Evolutionary conservation across 179 eudicot genomes (phyloP).

Genomic region (Spergularia azorica): DNA sequence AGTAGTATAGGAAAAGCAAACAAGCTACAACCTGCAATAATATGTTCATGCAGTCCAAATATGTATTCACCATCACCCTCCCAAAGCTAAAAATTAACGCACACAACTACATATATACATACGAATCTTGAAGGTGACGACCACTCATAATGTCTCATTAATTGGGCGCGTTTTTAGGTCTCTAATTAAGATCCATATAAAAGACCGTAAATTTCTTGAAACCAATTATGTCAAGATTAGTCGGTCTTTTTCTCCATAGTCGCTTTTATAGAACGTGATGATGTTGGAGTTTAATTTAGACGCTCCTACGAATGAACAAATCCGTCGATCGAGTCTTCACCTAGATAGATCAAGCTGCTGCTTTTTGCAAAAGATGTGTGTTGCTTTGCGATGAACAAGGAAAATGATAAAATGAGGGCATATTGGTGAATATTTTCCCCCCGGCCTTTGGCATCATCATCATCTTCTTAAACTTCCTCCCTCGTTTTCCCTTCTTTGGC

Average conservation of each 20-base stretch:
- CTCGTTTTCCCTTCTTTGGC: conserved; percentile 24
- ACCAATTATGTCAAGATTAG: not conserved
- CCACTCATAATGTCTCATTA: no score
- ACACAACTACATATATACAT: no score
- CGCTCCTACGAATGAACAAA: conserved; percentile 7
- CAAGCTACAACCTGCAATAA: no score
- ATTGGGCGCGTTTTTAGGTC: no score
- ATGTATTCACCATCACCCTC: no score
- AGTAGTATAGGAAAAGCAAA: no score
- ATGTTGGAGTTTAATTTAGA: not conserved
- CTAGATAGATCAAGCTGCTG: conserved; percentile 16
- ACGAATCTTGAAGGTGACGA: not conserved
- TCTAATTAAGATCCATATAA: no score
- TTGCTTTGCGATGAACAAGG: conserved; percentile 25
- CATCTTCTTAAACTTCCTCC: conserved; percentile 31
- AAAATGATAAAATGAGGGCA: conserved; percentile 18
- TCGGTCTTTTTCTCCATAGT: not conserved
- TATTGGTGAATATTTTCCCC: conserved; percentile 27
- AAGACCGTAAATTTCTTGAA: no score
- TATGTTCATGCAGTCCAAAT: no score
- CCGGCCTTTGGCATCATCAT: conserved; percentile 30
- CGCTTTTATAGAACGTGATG: not conserved
- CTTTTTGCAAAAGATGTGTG: conserved; percentile 21
- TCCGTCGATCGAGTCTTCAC: not conserved
- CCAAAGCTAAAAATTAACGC: no score